phyloP scores from a whole-genome alignment of 805 yeast genomes.

The Priceomyces fermenticarens region DNA sequence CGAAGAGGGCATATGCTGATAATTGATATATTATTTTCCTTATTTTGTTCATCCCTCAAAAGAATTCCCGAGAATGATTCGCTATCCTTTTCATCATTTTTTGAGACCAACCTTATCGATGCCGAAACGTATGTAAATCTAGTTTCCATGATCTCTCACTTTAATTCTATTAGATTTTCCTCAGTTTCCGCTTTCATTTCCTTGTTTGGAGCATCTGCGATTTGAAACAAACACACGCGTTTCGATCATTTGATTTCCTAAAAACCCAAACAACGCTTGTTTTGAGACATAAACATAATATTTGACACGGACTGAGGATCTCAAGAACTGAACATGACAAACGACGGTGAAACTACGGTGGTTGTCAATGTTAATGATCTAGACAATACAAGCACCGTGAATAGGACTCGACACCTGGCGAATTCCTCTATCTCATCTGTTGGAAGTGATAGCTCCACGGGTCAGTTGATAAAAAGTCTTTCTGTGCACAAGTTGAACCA shows the following conservation, averaged over 20 bases:
- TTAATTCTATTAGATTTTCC: too few species aligned
- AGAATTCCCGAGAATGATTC: conserved; percentile 22
- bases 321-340: too few species aligned
- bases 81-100: conserved; percentile 11
- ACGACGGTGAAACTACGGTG: neutral
- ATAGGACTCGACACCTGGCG: conserved; percentile 1
- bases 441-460: conserved; percentile 20
- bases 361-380: neutral
- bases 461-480: conserved; percentile 18
- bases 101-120: conserved; percentile 17
- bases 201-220: too few species aligned
- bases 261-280: neutral
- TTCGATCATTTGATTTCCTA: neutral
- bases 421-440: conserved; percentile 21
- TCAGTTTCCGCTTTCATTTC: too few species aligned
- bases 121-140: conserved; percentile 20
- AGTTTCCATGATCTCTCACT: neutral
- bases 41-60: conserved; percentile 7
- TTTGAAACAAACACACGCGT: too few species aligned
- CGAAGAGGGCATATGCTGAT: conserved; percentile 13
- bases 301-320: neutral
- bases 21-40: conserved; percentile 9
- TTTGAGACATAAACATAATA: neutral
- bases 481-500: conserved; percentile 7
- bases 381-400: neutral